These are phyloP conservation scores for Uronychia setigera DNA, from an alignment of 73 alveolate species.

Conservation along the genomic window DNA sequence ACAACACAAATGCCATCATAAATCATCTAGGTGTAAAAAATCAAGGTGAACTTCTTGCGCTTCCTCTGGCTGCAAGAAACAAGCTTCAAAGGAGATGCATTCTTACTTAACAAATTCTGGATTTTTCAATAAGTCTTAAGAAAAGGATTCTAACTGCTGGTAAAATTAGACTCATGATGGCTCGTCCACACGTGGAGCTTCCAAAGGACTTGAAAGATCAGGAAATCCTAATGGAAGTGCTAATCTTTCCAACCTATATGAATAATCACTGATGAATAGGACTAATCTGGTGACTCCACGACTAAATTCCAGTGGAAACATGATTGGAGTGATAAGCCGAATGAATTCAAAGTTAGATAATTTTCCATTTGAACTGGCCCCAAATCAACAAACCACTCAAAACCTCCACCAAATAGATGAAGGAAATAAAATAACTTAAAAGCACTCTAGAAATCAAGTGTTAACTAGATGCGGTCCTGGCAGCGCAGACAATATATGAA, in stretches of 20 bases:
- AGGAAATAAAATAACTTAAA: too few species aligned
- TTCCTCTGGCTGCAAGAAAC: neutral
- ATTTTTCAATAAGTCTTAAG: neutral
- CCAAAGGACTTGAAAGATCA: neutral
- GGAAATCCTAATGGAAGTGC: neutral
- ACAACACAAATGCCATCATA: too few species aligned
- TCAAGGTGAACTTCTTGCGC: neutral
- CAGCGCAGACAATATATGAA: neutral
- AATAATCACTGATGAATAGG: neutral
- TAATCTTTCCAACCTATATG: neutral
- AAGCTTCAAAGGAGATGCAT: neutral
- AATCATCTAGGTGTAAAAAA: too few species aligned
- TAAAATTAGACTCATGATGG: neutral
- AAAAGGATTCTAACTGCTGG: neutral
- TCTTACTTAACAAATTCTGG: neutral
- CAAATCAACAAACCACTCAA: too few species aligned
- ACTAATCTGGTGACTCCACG: neutral
- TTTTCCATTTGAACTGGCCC: too few species aligned
- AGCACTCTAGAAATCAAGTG: neutral
- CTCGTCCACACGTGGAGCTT: too few species aligned
- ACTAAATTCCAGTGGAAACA: neutral
- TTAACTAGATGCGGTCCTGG: neutral
- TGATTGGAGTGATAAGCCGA: neutral
- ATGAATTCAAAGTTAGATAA: neutral
- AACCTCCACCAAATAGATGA: too few species aligned